Evolutionary conservation across 345 rosid species (phyloP).

Genomic region (Nephelium lappaceum): DNA sequence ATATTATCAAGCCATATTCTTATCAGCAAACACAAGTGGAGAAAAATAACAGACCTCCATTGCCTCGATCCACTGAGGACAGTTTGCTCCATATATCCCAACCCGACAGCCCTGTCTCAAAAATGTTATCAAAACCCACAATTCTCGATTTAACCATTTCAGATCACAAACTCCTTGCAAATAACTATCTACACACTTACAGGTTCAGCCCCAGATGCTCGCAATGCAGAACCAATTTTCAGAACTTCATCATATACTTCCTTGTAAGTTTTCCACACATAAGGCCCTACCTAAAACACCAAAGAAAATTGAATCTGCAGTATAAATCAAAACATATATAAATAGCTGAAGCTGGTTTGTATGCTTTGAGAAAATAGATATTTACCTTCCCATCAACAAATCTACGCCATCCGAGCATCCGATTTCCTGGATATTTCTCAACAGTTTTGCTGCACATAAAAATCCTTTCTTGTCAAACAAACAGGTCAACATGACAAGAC

Average conservation of each 20-base stretch:
- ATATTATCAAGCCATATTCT: not conserved
- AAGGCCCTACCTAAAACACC: slow-evolving; percentile 69
- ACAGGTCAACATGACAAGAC: not conserved
- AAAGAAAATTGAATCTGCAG: not conserved
- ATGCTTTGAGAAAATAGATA: not conserved
- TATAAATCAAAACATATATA: not conserved
- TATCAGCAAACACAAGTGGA: not conserved
- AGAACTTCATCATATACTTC: slow-evolving; percentile 80
- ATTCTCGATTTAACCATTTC: not conserved
- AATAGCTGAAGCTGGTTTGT: not conserved
- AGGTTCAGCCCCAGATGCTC: slow-evolving; percentile 80
- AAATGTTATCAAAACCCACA: not conserved
- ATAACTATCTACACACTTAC: slow-evolving; percentile 44
- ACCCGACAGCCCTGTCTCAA: slow-evolving; percentile 68
- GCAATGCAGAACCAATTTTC: slow-evolving; percentile 79
- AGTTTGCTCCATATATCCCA: slow-evolving; percentile 91
- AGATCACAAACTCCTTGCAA: slow-evolving; percentile 7
- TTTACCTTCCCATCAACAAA: slow-evolving; percentile 70
- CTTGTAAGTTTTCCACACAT: slow-evolving; percentile 84
- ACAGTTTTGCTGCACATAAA: slow-evolving; percentile 56
- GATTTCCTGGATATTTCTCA: slow-evolving; percentile 58
- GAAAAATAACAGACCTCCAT: slow-evolving; percentile 70
- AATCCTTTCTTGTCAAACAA: not conserved
- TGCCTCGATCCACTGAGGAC: slow-evolving; percentile 94
- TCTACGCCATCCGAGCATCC: slow-evolving; percentile 94